Percentiles rank a stretch among this genome's conserved stretches.
Conservation (phyloP, 2,329 filamentous ascomycete species). For the Ilyonectria mors-panacis region DNA sequence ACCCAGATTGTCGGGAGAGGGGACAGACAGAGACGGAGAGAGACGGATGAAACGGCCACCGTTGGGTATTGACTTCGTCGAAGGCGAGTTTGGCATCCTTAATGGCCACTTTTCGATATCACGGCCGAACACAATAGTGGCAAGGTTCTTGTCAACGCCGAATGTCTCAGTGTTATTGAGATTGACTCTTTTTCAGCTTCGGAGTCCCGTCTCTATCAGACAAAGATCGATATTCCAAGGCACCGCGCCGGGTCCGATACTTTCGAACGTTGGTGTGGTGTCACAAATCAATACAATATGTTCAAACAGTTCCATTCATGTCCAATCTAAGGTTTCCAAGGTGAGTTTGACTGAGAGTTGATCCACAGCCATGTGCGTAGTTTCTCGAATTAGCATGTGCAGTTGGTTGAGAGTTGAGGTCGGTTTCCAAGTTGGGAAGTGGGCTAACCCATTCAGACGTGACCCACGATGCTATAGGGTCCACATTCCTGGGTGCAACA, state of each 20-base stretch:
- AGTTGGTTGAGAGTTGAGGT: not conserved
- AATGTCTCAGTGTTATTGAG: conserved; percentile 20
- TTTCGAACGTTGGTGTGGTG: conserved; percentile 5
- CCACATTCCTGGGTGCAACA: not conserved
- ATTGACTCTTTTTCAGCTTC: conserved; percentile 15
- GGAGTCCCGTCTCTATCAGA: conserved; percentile 1
- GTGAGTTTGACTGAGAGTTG: not conserved
- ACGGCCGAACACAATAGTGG: conserved; percentile 5
- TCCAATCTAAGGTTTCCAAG: not conserved
- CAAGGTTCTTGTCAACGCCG: conserved; percentile 10
- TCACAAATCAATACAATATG: conserved; percentile 4
- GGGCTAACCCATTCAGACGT: not conserved
- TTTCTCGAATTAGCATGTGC: not conserved
- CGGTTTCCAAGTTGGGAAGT: not conserved
- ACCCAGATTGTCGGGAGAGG: conserved; percentile 3
- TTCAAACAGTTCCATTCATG: not conserved
- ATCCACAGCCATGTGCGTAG: not conserved
- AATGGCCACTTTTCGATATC: conserved; percentile 8
- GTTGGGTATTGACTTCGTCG: not conserved
- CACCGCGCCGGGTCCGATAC: not conserved
- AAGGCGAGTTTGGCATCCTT: not conserved
- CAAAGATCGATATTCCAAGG: not conserved
- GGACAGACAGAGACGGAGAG: not conserved
- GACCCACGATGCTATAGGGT: not conserved
- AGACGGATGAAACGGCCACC: not conserved